Evolutionary conservation across 2,329 filamentous ascomycete genomes (phyloP), one percentile per base, ranked within the genome.

Genomic region (Onygena corvina): DNA sequence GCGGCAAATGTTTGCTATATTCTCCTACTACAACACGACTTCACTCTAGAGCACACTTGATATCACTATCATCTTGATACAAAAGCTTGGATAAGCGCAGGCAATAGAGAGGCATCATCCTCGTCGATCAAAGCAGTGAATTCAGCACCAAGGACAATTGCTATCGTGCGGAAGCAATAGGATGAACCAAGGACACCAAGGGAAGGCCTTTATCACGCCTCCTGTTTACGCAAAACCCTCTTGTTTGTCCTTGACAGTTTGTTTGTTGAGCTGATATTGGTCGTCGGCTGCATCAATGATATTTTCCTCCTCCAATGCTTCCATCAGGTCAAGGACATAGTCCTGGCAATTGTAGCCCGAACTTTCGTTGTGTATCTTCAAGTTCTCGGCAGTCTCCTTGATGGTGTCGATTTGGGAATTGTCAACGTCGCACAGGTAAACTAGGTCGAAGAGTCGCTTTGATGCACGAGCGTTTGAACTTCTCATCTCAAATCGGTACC

Each of bases 331-430:
- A 40, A 60, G 51, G 2, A 60, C 54, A 33, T 58, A 60, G 45
- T 59, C 54, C 38, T 60, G 57, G 49, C 56, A 60, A 44, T 60
- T 61, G 46, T 47, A 59, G 7, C 57, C 56, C 14, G 49, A 40
- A 33, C 31, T 33, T 6, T 58, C 55, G 50, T 59, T 59, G 21
- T 50, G 53, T 7, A 60, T 49, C 1, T 45, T 18, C 4, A 47
- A 33, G 8, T 53, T 51, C 6, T 42, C 42, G 6, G 57, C 57
- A 20, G 50, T 34, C 6, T 50, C 49, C 25, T 53, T 49, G 18
- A 40, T 40, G 9, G 12, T 16, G 18, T 40, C 16, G 18, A 40
- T 40, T 21, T 50, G 48, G n/a, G 50, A 3, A 9, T 20, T 20
- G 25, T 48, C 46, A 3, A 48, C 16, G 9, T 53, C 29, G n/a